Evolutionary conservation across 2,329 filamentous ascomycete genomes (phyloP).

Genomic region (Rugonectria rugulosa): DNA sequence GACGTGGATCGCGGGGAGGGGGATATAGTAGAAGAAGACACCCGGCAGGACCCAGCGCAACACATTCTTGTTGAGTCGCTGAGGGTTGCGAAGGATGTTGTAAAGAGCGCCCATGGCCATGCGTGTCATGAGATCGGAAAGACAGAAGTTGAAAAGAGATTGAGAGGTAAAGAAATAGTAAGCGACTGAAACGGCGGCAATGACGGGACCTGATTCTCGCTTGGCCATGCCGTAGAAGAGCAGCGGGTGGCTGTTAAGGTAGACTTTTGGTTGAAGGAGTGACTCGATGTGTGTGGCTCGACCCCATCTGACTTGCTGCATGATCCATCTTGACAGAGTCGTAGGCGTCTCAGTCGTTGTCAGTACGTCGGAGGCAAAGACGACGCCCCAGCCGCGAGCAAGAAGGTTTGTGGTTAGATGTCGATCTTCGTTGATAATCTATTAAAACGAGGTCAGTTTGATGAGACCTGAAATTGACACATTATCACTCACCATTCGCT

Average conservation of each 20-base stretch:
- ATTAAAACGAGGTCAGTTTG: neutral
- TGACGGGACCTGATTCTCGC: conserved; percentile 32
- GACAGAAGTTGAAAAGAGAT: conserved; percentile 27
- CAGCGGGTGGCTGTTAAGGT: conserved; percentile 34
- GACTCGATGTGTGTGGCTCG: conserved; percentile 37
- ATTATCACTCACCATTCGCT: conserved; percentile 31
- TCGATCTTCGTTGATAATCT: conserved; percentile 39
- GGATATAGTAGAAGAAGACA: conserved; percentile 36
- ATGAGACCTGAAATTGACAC: neutral
- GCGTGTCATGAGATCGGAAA: conserved; percentile 26
- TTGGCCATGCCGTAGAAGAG: conserved; percentile 36
- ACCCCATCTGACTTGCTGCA: conserved; percentile 36
- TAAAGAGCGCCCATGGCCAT: conserved; percentile 23
- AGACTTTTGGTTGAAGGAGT: conserved; percentile 34
- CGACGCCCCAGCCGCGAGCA: conserved; percentile 37
- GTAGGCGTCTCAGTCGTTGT: conserved; percentile 35
- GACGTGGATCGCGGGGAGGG: conserved; percentile 34
- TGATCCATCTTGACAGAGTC: conserved; percentile 34
- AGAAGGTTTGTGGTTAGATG: conserved; percentile 38
- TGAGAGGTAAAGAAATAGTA: conserved; percentile 32
- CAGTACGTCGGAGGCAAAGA: conserved; percentile 39
- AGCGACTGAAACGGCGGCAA: conserved; percentile 28
- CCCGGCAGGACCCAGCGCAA: conserved; percentile 32
- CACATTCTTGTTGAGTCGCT: conserved; percentile 25
- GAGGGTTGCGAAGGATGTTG: conserved; percentile 34